phyloP scores from a whole-genome alignment of 345 rosid genomes.

The Citrus trifoliata region DNA sequence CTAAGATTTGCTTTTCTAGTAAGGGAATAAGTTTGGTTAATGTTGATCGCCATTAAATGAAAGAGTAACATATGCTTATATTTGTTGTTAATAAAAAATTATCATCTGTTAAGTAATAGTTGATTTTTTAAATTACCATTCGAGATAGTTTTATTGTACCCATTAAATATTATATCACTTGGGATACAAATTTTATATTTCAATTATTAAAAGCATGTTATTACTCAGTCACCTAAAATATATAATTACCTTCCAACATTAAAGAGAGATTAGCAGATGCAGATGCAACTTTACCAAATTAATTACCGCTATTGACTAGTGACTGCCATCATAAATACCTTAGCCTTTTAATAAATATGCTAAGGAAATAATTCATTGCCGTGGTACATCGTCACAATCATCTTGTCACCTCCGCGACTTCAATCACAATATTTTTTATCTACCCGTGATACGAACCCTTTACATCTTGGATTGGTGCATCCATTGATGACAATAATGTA shows the following conservation, averaged over 20 bases:
- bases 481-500: no score
- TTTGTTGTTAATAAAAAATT: no score
- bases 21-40: background rate
- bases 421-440: slow-evolving; percentile 18
- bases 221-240: no score
- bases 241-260: no score
- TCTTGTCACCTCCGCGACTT: slow-evolving; percentile 46
- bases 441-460: slow-evolving; percentile 28
- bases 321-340: slow-evolving; percentile 25
- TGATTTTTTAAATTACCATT: no score
- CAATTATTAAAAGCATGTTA: no score
- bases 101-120: no score
- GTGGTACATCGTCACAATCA: slow-evolving; percentile 41
- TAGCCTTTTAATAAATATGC: slow-evolving; percentile 3
- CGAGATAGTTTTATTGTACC: no score
- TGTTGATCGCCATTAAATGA: background rate
- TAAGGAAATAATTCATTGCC: background rate
- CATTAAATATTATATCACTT: no score
- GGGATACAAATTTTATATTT: no score
- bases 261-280: no score
- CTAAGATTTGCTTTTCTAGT: background rate
- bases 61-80: background rate
- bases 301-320: slow-evolving; percentile 5
- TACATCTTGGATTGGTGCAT: slow-evolving; percentile 21
- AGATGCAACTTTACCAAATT: background rate